phyloP scores from a whole-genome alignment of 2,329 filamentous ascomycete genomes.

The Didymella arachidicola region DNA sequence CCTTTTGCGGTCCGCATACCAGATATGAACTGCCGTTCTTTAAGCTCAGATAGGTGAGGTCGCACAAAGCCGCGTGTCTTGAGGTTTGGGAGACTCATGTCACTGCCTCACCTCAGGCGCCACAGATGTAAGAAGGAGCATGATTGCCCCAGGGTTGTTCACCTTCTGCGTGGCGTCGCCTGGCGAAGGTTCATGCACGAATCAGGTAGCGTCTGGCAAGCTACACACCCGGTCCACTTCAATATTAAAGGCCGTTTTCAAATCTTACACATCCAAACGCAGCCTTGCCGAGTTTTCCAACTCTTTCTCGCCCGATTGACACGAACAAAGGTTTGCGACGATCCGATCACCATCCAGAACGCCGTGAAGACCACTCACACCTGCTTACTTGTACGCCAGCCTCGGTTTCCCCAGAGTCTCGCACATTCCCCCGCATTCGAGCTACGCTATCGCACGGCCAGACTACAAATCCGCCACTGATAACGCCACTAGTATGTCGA shows the following conservation, averaged over 20 bases:
- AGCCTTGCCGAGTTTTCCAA: slow-evolving; percentile 9
- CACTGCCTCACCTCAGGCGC: not conserved
- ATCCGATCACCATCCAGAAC: slow-evolving; percentile 1
- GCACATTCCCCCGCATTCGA: slow-evolving; percentile 16
- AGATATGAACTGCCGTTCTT: not conserved
- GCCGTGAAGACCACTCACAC: not conserved
- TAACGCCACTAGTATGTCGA: slow-evolving; percentile 5
- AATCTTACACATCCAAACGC: slow-evolving; percentile 12
- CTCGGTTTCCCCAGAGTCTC: slow-evolving; percentile 15
- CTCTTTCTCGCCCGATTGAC: not conserved
- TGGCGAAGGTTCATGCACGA: slow-evolving; percentile 6
- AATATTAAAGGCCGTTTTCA: not conserved
- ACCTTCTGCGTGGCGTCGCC: not conserved
- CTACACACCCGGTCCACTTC: slow-evolving; percentile 11
- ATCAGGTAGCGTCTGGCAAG: slow-evolving; percentile 17
- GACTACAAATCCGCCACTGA: slow-evolving; percentile 9
- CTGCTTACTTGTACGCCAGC: slow-evolving; percentile 3
- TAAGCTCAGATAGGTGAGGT: slow-evolving; percentile 2
- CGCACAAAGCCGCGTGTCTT: not conserved
- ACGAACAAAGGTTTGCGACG: slow-evolving; percentile 8
- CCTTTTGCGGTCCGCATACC: slow-evolving; percentile 1
- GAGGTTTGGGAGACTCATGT: not conserved
- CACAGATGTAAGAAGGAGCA: not conserved
- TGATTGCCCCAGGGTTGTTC: not conserved
- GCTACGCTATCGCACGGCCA: slow-evolving; percentile 14